These are phyloP conservation scores for Trichophyton rubrum DNA, from an alignment of 2,329 filamentous ascomycete genomes.

Conservation along the genomic window DNA sequence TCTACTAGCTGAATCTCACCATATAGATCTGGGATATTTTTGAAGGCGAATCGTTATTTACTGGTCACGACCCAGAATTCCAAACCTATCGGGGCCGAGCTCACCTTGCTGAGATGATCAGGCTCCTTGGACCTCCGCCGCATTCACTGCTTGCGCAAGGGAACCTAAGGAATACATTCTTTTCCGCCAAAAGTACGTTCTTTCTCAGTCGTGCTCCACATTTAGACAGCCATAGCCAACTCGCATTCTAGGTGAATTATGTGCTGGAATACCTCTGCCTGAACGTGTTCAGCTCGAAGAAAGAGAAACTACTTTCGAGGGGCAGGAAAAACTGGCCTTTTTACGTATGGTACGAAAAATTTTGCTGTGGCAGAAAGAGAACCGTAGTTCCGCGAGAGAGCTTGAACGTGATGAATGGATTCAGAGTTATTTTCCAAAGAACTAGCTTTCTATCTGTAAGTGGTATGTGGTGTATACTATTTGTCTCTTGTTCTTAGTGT, in stretches of 20 bases:
- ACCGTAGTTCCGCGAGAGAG: constrained; percentile 22
- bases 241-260: constrained; percentile 20
- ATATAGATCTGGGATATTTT: constrained; percentile 40
- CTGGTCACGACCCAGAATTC: constrained; percentile 28
- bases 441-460: too few species aligned
- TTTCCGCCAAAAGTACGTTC: constrained; percentile 25
- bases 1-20: constrained; percentile 7
- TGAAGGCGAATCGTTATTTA: constrained; percentile 36
- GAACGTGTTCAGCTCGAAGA: constrained; percentile 23
- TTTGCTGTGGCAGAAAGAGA: constrained; percentile 25
- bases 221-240: not conserved
- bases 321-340: constrained; percentile 23
- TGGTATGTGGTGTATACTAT: too few species aligned
- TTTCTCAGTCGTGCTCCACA: not conserved
- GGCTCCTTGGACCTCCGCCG: constrained; percentile 35
- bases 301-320: constrained; percentile 26
- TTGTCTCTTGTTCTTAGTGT: too few species aligned
- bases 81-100: constrained; percentile 33
- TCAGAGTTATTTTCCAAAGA: not conserved
- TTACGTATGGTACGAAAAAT: constrained; percentile 26
- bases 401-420: constrained; percentile 22
- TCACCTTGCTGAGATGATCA: constrained; percentile 40
- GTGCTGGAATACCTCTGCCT: constrained; percentile 14
- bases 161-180: constrained; percentile 27
- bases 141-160: constrained; percentile 24